Evolutionary conservation across 2,329 filamentous ascomycete genomes (phyloP), one percentile per base, ranked within the genome.

Genomic region (Exserohilum rostratum): DNA sequence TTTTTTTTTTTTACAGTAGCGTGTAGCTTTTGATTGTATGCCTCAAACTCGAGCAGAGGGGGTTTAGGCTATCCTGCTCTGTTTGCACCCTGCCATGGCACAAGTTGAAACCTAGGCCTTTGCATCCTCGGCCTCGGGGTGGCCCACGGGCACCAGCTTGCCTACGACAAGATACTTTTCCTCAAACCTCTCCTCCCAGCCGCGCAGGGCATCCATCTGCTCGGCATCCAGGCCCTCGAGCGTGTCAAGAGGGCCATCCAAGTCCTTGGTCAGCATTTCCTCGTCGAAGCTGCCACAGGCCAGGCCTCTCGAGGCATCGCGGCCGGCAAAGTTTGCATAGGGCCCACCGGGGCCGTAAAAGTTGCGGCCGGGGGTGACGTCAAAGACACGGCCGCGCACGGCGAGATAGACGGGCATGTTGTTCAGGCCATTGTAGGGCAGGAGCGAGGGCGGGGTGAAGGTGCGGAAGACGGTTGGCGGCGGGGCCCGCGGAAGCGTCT

Each of bases 121-220:
- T 30, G 18, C 30, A 17, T 79, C 74, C 68, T 82, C 78, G 3
- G 77, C 78, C 60, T 83, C 80, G 6, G 85, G 79, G 61, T 79
- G 78, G 11, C 83, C 83, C 57, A 85, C 85, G 43, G 86, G 80
- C 49, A 97, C 90, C 69, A 99, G 77, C 77, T 86, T 89, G 17
- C 95, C 95, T 12, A 99, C 91, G n/a, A 98, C 86, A 20, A 96
- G 80, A 76, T 99, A 99, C 83, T 99, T 98, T 77, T 93, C 90
- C 57, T 83, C 79, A 75, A 99, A 99, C 62, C 92, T 84, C 79
- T 96, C 91, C 80, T 97, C 93, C 95, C 95, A 99, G 2, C 90
- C 91, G 67, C 84, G 82, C 75, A 97, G 79, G 45, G 92, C 90
- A 74, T 96, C 93, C 77, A 90, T 78, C 81, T 96, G 88, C 54